A percentile compares a stretch with the other conserved stretches of the same genome.
These are phyloP conservation scores for Podaxis sp. DNA, from an alignment of 768 basidiomycete genomes.

Conservation along the genomic window DNA sequence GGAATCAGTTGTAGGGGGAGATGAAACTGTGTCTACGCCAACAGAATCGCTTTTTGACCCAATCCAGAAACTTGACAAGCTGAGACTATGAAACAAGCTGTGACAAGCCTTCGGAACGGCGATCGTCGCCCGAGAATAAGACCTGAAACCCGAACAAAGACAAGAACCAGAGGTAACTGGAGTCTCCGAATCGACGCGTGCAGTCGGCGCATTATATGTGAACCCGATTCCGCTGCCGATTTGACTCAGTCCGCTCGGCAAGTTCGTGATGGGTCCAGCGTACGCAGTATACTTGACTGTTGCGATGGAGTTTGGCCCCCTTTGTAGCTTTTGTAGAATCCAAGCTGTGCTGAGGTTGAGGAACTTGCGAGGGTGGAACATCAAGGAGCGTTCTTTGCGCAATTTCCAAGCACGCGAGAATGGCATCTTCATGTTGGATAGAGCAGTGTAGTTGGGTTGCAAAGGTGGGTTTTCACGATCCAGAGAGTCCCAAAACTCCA, in stretches of 20 bases:
- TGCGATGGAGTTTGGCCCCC: conserved; percentile 23
- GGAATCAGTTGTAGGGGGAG: background rate
- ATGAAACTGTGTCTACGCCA: background rate
- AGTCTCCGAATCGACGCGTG: background rate
- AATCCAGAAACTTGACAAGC: conserved; percentile 19
- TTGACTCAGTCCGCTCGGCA: conserved; percentile 46
- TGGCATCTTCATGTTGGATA: conserved; percentile 23
- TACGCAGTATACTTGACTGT: conserved; percentile 29
- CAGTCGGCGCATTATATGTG: conserved; percentile 34
- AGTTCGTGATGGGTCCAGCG: conserved; percentile 27
- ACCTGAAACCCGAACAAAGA: conserved; percentile 5
- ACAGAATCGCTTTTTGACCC: conserved; percentile 2
- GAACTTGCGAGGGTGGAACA: conserved; percentile 24
- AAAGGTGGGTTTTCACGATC: conserved; percentile 31
- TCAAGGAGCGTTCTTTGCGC: conserved; percentile 36
- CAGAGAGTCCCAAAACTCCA: conserved; percentile 44
- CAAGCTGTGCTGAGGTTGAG: conserved; percentile 32
- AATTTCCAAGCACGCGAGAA: conserved; percentile 32
- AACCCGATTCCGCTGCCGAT: conserved; percentile 55
- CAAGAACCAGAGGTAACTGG: background rate
- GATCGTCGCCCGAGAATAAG: conserved; percentile 9
- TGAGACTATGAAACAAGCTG: conserved; percentile 18
- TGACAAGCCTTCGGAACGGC: conserved; percentile 21
- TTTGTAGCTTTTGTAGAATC: conserved; percentile 40
- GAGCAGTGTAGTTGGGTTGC: conserved; percentile 13